Conservation (phyloP, 2,329 filamentous ascomycete species). For the Spiromastix sp. region DNA sequence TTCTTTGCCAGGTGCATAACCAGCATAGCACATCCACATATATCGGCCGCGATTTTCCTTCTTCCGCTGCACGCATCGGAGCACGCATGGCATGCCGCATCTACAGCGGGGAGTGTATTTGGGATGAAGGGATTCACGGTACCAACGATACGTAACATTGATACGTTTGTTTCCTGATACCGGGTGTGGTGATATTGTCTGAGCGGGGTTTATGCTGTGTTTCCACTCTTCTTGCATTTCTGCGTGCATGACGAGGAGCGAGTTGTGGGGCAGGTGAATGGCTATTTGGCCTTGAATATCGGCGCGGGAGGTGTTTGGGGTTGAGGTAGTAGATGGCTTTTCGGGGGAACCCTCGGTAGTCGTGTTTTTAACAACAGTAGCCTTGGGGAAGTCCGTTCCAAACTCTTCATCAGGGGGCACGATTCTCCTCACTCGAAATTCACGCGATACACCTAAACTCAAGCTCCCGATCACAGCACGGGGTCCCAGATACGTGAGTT, state of each 20-base stretch:
- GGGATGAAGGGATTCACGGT: conserved; percentile 67
- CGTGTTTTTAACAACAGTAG: too few species aligned
- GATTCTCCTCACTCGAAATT: conserved; percentile 77
- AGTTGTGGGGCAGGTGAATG: conserved; percentile 91
- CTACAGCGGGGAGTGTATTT: conserved; percentile 65
- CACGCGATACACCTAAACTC: conserved; percentile 81
- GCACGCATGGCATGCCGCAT: conserved; percentile 57
- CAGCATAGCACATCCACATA: conserved; percentile 88
- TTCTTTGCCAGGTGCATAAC: conserved; percentile 33
- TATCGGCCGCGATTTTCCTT: conserved; percentile 68
- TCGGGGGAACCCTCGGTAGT: conserved; percentile 2
- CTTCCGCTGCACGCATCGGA: conserved; percentile 72
- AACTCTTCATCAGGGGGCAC: conserved; percentile 50
- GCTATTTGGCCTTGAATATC: conserved; percentile 77
- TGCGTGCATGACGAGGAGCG: conserved; percentile 87
- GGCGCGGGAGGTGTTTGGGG: conserved; percentile 21
- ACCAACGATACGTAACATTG: conserved; percentile 89
- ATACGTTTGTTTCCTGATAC: conserved; percentile 70
- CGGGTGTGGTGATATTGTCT: conserved; percentile 73
- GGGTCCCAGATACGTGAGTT: conserved; percentile 86
- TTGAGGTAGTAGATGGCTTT: not conserved
- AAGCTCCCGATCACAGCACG: conserved; percentile 80
- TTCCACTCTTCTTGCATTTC: conserved; percentile 99
- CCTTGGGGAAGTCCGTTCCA: too few species aligned
- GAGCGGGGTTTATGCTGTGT: conserved; percentile 67